Base-by-base conservation (phyloP, 352 stramenopile species). In the Globisporangium megalacanthum region DNA sequence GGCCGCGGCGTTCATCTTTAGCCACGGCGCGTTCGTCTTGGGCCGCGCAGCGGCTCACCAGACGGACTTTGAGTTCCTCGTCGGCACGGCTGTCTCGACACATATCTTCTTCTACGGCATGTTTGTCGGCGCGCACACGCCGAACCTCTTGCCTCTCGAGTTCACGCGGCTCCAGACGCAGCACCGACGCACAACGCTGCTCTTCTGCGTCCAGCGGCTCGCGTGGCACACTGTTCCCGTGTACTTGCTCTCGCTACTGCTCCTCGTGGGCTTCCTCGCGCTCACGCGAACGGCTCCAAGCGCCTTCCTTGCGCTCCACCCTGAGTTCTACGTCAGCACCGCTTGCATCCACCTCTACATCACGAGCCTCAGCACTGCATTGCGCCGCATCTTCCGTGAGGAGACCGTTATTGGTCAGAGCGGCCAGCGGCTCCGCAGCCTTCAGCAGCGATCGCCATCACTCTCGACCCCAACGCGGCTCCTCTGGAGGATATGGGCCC, bases 341-440 rank as follows among this genome's bases (percentile, higher is more conserved):
- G 25, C 51, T 10, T 59, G 53, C 41, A 39, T 42, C 8, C 53
- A 59, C n/a, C 47, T 37, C 29, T 52, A 59, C 20, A 45, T 52
- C 22, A 31, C 33, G 1, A 44, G n/a, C 19, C 33, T 50, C 9
- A 22, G 41, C 41, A 20, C 52, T 31, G 53, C 53, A 19, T 17
- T 59, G 53, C 53, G 44, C 42, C 31, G 53, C 29, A 52, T 52
- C 53, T 59, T 59, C 8, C 29, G 19, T 29, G 14, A 20, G 7
- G 53, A 59, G 46, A 59, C 53, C 1, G 42, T 52, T 1, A 22
- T 50, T 17, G 53, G 53, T 29, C 53, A 52, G 4, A 52, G 46
- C 31, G 41, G 53, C 42, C 15, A 17, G 31, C 53, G 11, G 17
- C 13, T 29, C 15, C 25, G 31, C 49, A 45, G 33, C 49, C 20